Evolutionary conservation across 352 stramenopile species (phyloP).

Genomic region (Phytophthora vignae): DNA sequence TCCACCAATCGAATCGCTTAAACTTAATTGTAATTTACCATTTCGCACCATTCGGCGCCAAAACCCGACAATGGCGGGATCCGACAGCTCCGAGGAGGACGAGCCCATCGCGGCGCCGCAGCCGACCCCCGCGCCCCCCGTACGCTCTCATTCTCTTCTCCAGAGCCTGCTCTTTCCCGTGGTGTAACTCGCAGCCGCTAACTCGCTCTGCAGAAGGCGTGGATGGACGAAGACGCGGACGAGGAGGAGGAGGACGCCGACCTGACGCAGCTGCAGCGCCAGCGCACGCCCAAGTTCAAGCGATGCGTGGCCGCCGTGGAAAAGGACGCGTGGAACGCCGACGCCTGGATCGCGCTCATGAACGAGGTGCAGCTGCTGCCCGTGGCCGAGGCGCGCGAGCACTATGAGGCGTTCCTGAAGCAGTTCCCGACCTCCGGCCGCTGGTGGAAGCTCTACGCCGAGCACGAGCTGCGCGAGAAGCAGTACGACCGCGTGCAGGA

Average conservation of each 20-base stretch:
- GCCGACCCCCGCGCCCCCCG: conserved; percentile 11
- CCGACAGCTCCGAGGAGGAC: conserved; percentile 88
- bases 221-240: conserved; percentile 83
- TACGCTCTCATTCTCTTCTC: conserved; percentile 2
- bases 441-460: conserved; percentile 89
- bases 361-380: conserved; percentile 79
- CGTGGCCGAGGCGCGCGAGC: conserved; percentile 66
- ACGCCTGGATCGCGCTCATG: conserved; percentile 84
- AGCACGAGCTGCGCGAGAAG: conserved; percentile 88
- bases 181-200: neutral
- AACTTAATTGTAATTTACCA: conserved; percentile 3
- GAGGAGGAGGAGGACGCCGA: conserved; percentile 88
- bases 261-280: conserved; percentile 62
- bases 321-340: conserved; percentile 72
- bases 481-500: conserved; percentile 88
- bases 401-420: conserved; percentile 82
- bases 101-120: conserved; percentile 66
- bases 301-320: conserved; percentile 59
- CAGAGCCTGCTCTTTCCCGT: neutral
- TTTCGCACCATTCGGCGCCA: neutral
- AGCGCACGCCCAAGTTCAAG: conserved; percentile 72
- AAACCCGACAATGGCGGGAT: conserved; percentile 39
- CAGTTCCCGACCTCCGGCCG: conserved; percentile 80
- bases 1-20: conserved; percentile 20
- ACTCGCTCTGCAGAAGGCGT: conserved; percentile 56